Conservation (phyloP, 345 rosid genomes). For the Capsella bursapastoris region DNA sequence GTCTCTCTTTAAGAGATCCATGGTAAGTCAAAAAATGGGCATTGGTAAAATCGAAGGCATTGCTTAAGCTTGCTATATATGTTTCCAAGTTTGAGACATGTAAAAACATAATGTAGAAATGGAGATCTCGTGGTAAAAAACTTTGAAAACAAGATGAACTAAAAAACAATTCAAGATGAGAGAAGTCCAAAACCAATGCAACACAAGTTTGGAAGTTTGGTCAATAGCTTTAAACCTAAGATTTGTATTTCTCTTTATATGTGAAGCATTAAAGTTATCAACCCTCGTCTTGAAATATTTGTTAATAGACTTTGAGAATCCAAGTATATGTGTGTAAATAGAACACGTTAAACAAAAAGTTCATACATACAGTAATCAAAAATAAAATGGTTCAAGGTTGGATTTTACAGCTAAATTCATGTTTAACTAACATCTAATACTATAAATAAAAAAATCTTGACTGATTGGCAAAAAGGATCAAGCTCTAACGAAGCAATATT, state of each 20-base stretch:
- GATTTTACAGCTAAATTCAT: too few species aligned
- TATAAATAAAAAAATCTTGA: too few species aligned
- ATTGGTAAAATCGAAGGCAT: conserved; percentile 40
- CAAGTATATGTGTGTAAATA: background rate
- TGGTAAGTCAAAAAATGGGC: conserved; percentile 25
- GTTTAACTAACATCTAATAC: too few species aligned
- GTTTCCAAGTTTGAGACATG: conserved; percentile 46
- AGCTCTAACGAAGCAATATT: too few species aligned
- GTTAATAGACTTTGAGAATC: background rate
- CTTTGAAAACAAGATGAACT: background rate
- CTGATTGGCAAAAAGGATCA: too few species aligned
- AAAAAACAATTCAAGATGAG: conserved; percentile 7
- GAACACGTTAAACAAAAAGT: too few species aligned
- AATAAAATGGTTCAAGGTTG: too few species aligned
- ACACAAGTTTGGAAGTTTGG: conserved; percentile 43
- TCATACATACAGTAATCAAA: too few species aligned
- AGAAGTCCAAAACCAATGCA: conserved; percentile 35
- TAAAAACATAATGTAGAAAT: conserved; percentile 37
- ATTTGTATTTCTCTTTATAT: conserved; percentile 50
- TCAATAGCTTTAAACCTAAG: conserved; percentile 55
- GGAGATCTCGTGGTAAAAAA: conserved; percentile 44
- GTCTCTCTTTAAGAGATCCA: background rate
- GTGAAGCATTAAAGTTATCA: conserved; percentile 46
- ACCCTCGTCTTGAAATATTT: background rate
- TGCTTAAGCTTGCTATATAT: conserved; percentile 48